phyloP scores from a whole-genome alignment of 2,329 filamentous ascomycete species.

The Stachybotrys chartarum region DNA sequence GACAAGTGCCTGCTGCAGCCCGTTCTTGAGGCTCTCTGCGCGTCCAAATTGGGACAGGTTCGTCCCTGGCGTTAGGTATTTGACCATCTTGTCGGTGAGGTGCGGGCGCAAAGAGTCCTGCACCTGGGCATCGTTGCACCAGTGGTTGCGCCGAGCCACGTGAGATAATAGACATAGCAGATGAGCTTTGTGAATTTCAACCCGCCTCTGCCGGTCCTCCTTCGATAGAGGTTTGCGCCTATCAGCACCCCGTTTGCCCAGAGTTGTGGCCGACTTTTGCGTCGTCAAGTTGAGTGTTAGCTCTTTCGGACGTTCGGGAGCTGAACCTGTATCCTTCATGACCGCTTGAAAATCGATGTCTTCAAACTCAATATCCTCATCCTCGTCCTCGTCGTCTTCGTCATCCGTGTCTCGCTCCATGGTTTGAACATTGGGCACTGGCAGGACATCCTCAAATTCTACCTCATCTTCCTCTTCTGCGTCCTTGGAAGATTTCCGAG shows the following conservation, averaged over 20 bases:
- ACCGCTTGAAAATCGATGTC: slow-evolving; percentile 36
- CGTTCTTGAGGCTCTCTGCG: slow-evolving; percentile 71
- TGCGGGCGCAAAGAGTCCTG: slow-evolving; percentile 60
- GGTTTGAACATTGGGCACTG: slow-evolving; percentile 42
- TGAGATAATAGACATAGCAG: slow-evolving; percentile 77
- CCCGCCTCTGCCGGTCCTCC: slow-evolving; percentile 47
- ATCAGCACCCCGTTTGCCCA: slow-evolving; percentile 22
- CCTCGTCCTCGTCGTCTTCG: slow-evolving; percentile 29
- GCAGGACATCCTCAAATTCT: slow-evolving; percentile 44
- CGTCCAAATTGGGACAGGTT: slow-evolving; percentile 66
- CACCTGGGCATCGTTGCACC: slow-evolving; percentile 73
- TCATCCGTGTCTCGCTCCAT: slow-evolving; percentile 42
- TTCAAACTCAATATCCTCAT: slow-evolving; percentile 38
- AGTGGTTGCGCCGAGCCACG: slow-evolving; percentile 69
- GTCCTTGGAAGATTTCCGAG: slow-evolving; percentile 6
- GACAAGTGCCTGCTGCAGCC: slow-evolving; percentile 61
- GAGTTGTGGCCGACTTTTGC: slow-evolving; percentile 27
- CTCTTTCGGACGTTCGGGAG: slow-evolving; percentile 21
- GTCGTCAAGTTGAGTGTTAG: slow-evolving; percentile 47
- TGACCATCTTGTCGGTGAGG: slow-evolving; percentile 57
- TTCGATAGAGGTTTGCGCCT: slow-evolving; percentile 46
- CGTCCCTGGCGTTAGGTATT: slow-evolving; percentile 61
- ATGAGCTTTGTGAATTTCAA: slow-evolving; percentile 82
- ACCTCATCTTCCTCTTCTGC: slow-evolving; percentile 35
- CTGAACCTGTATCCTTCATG: slow-evolving; percentile 12